phyloP scores from a whole-genome alignment of 2,329 filamentous ascomycete genomes.

The Raffaelea albimanens region DNA sequence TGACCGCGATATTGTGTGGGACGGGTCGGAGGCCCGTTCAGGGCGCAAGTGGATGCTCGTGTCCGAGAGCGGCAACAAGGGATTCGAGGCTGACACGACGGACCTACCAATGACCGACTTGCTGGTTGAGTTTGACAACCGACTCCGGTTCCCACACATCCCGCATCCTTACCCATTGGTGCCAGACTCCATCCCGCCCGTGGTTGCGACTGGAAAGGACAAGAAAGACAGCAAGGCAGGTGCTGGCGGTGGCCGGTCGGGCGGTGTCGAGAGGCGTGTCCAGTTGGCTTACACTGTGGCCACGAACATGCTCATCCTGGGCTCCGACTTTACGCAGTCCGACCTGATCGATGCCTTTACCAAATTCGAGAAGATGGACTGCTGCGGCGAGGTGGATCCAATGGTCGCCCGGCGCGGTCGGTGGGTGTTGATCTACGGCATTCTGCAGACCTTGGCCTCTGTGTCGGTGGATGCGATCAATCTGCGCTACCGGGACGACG shows the following conservation, averaged over 20 bases:
- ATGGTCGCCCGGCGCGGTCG: slow-evolving; percentile 46
- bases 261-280: slow-evolving; percentile 35
- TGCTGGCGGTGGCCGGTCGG: slow-evolving; percentile 13
- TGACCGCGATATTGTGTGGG: slow-evolving; percentile 57
- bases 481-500: slow-evolving; percentile 40
- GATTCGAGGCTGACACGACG: slow-evolving; percentile 37
- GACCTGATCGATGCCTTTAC: slow-evolving; percentile 46
- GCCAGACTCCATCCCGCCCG: slow-evolving; percentile 38
- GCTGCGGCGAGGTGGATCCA: slow-evolving; percentile 40
- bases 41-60: slow-evolving; percentile 58
- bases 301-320: slow-evolving; percentile 48
- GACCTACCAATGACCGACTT: slow-evolving; percentile 59
- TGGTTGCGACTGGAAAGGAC: slow-evolving; percentile 13
- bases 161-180: slow-evolving; percentile 58
- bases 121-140: slow-evolving; percentile 55
- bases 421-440: slow-evolving; percentile 52
- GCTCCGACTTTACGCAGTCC: slow-evolving; percentile 42
- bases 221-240: slow-evolving; percentile 14
- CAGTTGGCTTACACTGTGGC: slow-evolving; percentile 50
- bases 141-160: slow-evolving; percentile 53
- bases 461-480: slow-evolving; percentile 48
- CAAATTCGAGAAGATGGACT: slow-evolving; percentile 46
- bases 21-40: slow-evolving; percentile 49
- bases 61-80: slow-evolving; percentile 32
- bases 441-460: slow-evolving; percentile 50